Conservation (phyloP, 1,284 basidiomycete species). For the Cutaneotrichosporon daszewskae region DNA sequence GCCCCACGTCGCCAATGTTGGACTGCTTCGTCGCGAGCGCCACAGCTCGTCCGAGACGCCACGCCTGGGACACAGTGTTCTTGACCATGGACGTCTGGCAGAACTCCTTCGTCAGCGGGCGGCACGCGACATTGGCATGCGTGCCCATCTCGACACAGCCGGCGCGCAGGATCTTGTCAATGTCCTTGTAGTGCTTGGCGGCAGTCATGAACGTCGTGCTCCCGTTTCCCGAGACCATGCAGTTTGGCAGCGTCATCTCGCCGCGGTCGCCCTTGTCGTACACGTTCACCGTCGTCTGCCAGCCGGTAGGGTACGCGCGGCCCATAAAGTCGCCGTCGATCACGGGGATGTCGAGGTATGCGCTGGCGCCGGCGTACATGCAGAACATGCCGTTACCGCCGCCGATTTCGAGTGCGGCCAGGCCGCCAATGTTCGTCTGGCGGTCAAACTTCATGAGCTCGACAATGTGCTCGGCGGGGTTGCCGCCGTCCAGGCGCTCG, state of each 20-base stretch:
- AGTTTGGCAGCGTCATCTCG: constrained; percentile 20
- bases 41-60: constrained; percentile 55
- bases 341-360: constrained; percentile 42
- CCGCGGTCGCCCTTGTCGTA: constrained; percentile 21
- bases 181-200: constrained; percentile 23
- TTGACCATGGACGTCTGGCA: constrained; percentile 34
- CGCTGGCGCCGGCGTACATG: constrained; percentile 49
- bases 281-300: constrained; percentile 32
- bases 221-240: constrained; percentile 30
- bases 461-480: constrained; percentile 4
- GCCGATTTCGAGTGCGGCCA: constrained; percentile 46
- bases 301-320: constrained; percentile 23
- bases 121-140: constrained; percentile 20
- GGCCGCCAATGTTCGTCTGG: constrained; percentile 14
- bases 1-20: constrained; percentile 26
- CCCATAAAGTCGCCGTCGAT: constrained; percentile 51
- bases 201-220: constrained; percentile 21
- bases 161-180: constrained; percentile 22
- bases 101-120: constrained; percentile 17
- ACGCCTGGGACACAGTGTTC: constrained; percentile 54
- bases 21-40: constrained; percentile 49
- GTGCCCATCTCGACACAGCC: constrained; percentile 38
- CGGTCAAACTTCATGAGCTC: constrained; percentile 19
- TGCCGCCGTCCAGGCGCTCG: constrained; percentile 24
- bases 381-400: constrained; percentile 58